Percentiles rank a stretch among this genome's conserved stretches.
Conservation (phyloP, 2,329 filamentous ascomycete species). For the Aspergillus thermomutatus region DNA sequence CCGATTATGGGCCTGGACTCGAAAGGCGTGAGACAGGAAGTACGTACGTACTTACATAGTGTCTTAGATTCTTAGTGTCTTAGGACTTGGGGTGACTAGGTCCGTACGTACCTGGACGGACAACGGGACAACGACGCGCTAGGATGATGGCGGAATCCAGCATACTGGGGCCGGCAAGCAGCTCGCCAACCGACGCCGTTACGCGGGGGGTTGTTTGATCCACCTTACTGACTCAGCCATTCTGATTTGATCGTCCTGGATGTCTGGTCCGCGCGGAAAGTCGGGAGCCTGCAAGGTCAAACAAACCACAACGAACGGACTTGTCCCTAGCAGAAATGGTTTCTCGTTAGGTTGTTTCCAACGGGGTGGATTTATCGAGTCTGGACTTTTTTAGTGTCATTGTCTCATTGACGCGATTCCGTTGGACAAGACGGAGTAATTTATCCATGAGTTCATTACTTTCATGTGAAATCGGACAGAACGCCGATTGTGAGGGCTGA, state of each 20-base stretch:
- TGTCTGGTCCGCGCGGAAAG: not conserved
- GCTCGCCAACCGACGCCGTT: constrained; percentile 2
- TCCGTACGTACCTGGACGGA: constrained; percentile 1
- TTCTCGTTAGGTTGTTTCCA: not conserved
- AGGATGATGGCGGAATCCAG: constrained; percentile 4
- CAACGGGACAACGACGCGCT: not conserved
- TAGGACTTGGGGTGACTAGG: too few relatives aligned
- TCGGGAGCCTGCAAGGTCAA: not conserved
- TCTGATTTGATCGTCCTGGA: not conserved
- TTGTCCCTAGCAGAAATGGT: not conserved
- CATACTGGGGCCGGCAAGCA: constrained; percentile 11
- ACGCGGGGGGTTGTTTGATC: constrained; percentile 12
- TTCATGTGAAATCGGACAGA: not conserved
- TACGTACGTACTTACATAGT: not conserved
- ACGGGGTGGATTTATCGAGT: not conserved
- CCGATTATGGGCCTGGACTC: not conserved
- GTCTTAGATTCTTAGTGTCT: too few relatives aligned
- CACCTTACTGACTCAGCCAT: constrained; percentile 2
- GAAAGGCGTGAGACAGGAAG: not conserved
- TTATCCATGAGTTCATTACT: not conserved
- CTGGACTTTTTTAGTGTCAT: not conserved
- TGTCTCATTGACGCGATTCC: too few relatives aligned
- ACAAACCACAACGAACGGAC: not conserved
- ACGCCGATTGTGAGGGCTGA: not conserved
- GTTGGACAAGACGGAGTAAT: not conserved